Evolutionary conservation across 2,329 filamentous ascomycete genomes (phyloP), one percentile per base, ranked within the genome.

Genomic region (Diplocarpon mali): DNA sequence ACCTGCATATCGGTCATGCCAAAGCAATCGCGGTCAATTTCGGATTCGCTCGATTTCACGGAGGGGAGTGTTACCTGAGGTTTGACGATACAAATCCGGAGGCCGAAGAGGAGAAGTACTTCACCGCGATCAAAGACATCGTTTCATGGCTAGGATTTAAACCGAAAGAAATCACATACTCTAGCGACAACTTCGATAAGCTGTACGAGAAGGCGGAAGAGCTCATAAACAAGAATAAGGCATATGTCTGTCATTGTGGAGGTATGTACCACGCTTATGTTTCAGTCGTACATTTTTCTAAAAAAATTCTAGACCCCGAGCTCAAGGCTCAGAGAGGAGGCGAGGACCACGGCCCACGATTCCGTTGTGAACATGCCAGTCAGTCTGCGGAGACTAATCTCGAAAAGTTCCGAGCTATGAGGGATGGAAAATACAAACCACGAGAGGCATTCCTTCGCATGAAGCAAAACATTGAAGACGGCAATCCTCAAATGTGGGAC

Each of bases 1-100:
- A 83, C 62, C 75, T 95, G 9, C 89, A 95, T 61, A 84, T 96
- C 55, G 90, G 90, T 15, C 92, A 96, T 62, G 85, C 84, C 53
- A 96, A 96, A 69, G 90, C 92, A 16, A 95, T 96, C 63, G 83
- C 87, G 0, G 79, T 96, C 64, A 95, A 96, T 67, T 96, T 96
- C 66, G 90, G 90, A 6, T 96, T 95, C 62, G 90, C 92, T 12
- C 78, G 76, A 59, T 80, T 81, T 60, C 85, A 94, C 61, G 83
- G 83, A 30, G 90, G 90, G 52, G 49, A 59, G 20, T 84, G 78
- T 64, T 82, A 83, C 59, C 66, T 88, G 50, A 75, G 90, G 57
- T 95, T 85, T 63, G 92, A 96, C 62, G 92, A 96, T 58, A 96
- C 92, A 12, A 96, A 96, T 63, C 92, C 92, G 1, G 86, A 89